phyloP scores from a whole-genome alignment of 805 yeast species.

The Candida loeiensis region DNA sequence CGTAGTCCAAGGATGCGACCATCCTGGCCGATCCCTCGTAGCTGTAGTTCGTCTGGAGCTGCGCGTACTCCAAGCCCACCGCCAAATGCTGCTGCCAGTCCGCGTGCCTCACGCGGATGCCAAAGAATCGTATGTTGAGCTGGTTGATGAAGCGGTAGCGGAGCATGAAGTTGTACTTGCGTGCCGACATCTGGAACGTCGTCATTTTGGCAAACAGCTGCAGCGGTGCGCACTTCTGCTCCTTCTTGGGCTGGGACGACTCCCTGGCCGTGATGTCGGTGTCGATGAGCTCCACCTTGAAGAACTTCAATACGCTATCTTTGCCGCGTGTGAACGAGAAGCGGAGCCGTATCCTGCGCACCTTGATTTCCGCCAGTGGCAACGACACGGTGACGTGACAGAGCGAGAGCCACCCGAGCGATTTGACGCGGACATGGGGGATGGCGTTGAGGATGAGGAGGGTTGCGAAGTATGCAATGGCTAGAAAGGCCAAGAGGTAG shows the following conservation, averaged over 20 bases:
- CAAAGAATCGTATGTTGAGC: background rate
- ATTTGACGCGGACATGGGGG: slow-evolving; percentile 25
- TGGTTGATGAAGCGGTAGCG: slow-evolving; percentile 1
- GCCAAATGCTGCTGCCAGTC: background rate
- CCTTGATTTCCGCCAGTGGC: slow-evolving; percentile 12
- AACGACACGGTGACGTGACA: slow-evolving; percentile 22
- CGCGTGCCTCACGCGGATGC: background rate
- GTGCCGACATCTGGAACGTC: background rate
- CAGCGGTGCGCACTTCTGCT: background rate
- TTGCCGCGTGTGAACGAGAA: slow-evolving; percentile 20
- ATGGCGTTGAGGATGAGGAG: slow-evolving; percentile 22
- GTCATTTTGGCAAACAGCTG: background rate
- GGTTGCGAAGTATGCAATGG: slow-evolving; percentile 15
- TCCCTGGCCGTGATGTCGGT: slow-evolving; percentile 8
- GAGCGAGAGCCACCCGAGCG: slow-evolving; percentile 30
- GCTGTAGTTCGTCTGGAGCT: background rate
- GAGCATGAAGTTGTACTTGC: background rate
- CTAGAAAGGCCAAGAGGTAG: slow-evolving; percentile 7
- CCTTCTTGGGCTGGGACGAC: background rate
- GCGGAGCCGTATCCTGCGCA: slow-evolving; percentile 19
- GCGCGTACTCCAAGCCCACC: background rate
- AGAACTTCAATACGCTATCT: slow-evolving; percentile 24
- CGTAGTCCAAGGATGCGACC: background rate
- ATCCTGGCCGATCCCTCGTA: background rate
- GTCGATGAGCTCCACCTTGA: slow-evolving; percentile 26